These are phyloP conservation scores for Pleurotus ostreatus DNA, from an alignment of 768 basidiomycete genomes.

Conservation along the genomic window DNA sequence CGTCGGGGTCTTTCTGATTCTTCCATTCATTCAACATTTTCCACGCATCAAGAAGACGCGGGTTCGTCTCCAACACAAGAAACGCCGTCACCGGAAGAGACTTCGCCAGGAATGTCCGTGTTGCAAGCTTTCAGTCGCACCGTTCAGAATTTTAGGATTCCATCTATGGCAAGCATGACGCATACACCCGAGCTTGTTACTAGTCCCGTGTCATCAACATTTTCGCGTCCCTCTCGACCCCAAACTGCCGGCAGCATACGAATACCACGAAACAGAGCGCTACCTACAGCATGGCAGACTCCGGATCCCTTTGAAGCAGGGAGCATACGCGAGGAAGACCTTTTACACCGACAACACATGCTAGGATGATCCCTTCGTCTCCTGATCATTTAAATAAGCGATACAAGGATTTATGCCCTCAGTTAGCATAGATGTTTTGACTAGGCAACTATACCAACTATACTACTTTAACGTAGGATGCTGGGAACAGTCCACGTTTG, in stretches of 20 bases:
- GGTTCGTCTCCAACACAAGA: conserved; percentile 1
- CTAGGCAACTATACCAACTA: conserved; percentile 20
- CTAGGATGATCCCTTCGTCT: neutral
- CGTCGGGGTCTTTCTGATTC: conserved; percentile 88
- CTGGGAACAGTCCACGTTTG: conserved; percentile 59
- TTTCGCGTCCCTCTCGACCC: neutral
- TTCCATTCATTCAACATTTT: conserved; percentile 85
- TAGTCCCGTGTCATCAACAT: neutral
- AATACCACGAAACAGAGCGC: neutral
- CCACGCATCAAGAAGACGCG: conserved; percentile 43
- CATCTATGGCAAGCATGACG: neutral
- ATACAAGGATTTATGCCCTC: too few relatives aligned
- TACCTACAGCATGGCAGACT: neutral
- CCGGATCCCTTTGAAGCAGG: neutral
- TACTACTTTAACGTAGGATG: conserved; percentile 62
- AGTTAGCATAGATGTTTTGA: too few relatives aligned
- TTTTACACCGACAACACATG: neutral
- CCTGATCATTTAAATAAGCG: too few relatives aligned
- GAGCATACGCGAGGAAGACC: neutral
- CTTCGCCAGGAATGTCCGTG: conserved; percentile 38
- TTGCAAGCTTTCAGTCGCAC: conserved; percentile 51
- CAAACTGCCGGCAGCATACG: neutral
- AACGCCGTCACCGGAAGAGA: neutral
- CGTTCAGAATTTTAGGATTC: conserved; percentile 42
- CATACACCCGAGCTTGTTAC: neutral